These are phyloP conservation scores for Colletotrichum tropicale DNA, from an alignment of 2,329 filamentous ascomycete species.

Conservation along the genomic window DNA sequence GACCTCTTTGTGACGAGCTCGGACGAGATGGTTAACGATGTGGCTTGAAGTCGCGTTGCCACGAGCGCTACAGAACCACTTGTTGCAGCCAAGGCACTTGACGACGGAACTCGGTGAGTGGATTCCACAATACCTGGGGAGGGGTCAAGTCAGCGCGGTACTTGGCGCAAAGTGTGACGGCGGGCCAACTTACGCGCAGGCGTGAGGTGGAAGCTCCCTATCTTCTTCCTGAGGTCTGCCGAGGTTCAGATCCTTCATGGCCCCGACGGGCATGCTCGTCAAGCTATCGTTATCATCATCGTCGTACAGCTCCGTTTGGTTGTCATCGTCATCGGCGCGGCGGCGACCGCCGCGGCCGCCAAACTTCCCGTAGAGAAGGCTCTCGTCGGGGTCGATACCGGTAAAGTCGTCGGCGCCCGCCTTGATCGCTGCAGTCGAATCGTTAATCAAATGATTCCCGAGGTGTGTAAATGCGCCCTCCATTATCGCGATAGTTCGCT, in stretches of 20 bases:
- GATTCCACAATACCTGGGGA: slow-evolving; percentile 86
- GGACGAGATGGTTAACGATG: slow-evolving; percentile 97
- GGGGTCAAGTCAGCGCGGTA: neutral
- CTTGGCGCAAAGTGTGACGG: neutral
- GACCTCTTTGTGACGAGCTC: slow-evolving; percentile 97
- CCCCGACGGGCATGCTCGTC: slow-evolving; percentile 81
- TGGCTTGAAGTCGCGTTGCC: slow-evolving; percentile 97
- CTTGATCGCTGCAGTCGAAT: slow-evolving; percentile 86
- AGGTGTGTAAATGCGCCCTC: slow-evolving; percentile 89
- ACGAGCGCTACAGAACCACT: slow-evolving; percentile 98
- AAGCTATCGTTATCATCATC: slow-evolving; percentile 81
- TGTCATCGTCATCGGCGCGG: slow-evolving; percentile 86
- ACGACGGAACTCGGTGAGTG: slow-evolving; percentile 95
- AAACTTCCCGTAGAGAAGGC: slow-evolving; percentile 75
- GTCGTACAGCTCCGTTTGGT: slow-evolving; percentile 81
- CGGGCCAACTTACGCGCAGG: slow-evolving; percentile 79
- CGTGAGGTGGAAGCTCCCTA: slow-evolving; percentile 90
- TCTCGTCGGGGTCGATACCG: slow-evolving; percentile 78
- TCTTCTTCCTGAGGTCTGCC: slow-evolving; percentile 71
- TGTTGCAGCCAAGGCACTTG: slow-evolving; percentile 93
- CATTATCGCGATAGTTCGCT: slow-evolving; percentile 56
- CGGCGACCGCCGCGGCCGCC: slow-evolving; percentile 66
- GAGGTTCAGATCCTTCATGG: slow-evolving; percentile 68
- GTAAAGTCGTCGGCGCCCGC: slow-evolving; percentile 79
- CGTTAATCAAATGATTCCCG: slow-evolving; percentile 84